phyloP scores from a whole-genome alignment of 345 rosid species.

The Fremontodendron californicum region DNA sequence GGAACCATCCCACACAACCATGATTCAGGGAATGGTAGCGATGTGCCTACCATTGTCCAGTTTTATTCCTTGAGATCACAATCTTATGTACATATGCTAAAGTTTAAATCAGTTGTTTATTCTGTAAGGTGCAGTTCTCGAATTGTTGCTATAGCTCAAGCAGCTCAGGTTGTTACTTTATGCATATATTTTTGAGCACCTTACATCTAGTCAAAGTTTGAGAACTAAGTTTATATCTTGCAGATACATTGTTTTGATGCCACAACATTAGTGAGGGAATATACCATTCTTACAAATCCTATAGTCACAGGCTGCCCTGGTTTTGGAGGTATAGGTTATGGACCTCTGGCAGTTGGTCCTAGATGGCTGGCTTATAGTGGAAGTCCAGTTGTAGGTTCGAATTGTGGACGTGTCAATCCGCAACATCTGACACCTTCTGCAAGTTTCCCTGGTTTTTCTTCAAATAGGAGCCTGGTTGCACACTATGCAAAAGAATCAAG shows the following conservation, averaged over 20 bases:
- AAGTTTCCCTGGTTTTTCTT: slow-evolving; percentile 42
- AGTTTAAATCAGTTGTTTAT: slow-evolving; percentile 70
- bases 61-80: slow-evolving; percentile 83
- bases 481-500: slow-evolving; percentile 87
- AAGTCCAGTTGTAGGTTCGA: slow-evolving; percentile 49
- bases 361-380: slow-evolving; percentile 97
- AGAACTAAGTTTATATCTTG: slow-evolving; percentile 23
- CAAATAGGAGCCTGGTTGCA: slow-evolving; percentile 58
- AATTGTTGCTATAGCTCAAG: slow-evolving; percentile 76
- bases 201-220: not conserved
- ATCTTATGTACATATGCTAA: slow-evolving; percentile 61
- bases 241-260: slow-evolving; percentile 88
- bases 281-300: slow-evolving; percentile 67
- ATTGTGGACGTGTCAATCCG: slow-evolving; percentile 53
- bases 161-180: slow-evolving; percentile 60
- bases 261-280: slow-evolving; percentile 52
- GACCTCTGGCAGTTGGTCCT: slow-evolving; percentile 94
- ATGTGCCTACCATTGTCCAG: slow-evolving; percentile 50
- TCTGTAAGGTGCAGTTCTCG: slow-evolving; percentile 88
- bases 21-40: slow-evolving; percentile 40
- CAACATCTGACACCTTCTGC: slow-evolving; percentile 56
- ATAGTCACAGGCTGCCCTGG: slow-evolving; percentile 39
- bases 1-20: slow-evolving; percentile 34
- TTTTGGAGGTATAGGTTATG: slow-evolving; percentile 70
- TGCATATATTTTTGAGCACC: not conserved